Base-by-base conservation (phyloP, 768 basidiomycete species). In the Xerocomellus amylosporus region DNA sequence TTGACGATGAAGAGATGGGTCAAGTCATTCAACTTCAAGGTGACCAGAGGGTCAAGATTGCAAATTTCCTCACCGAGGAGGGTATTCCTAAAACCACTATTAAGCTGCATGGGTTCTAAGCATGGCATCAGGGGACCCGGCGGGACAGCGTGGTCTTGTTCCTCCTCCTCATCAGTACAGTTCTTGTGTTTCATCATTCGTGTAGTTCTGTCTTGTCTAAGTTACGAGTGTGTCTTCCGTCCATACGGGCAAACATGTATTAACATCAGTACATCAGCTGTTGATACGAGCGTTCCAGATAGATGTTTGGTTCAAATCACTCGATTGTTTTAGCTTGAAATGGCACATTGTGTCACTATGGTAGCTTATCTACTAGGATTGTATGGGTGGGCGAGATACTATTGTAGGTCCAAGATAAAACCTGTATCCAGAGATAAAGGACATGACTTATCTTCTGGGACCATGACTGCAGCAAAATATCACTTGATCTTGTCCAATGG, bases 21-120 rank as follows among this genome's bases (percentile, higher is more conserved):
- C 83, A 94, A 77, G 92, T 99, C 71, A 92, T 99, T 67, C 97
- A 99, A 76, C 86, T 99, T 60, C 97, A 98, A 72, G 97, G 97
- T 58, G 97, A 99, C 75, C 97, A 99, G 74, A 84, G 97, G 48
- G 73, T 80, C 69, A 94, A 95, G 80, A 96, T 98, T 60, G 84
- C 82, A 50, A 82, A 78, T 46, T 98, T 98, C 81, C 85, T 99
- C 62, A 77, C 80, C 57, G 86, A 90, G 65, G 87, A 92, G 60
- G 90, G 90, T 46, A 80, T 96, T 46, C 80, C 84, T 51, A 88
- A 81, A 75, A 69, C 74, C 62, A 86, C 83, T 51, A 90, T 93
- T 78, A 93, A 91, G 76, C 74, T 93, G 51, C 92, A 93, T 74
- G 91, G 91, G 56, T 93, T 93, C 83, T 93, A 74, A 83, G 63